These are phyloP conservation scores for Cutaneotrichosporon cavernicola DNA, from an alignment of 1,284 basidiomycete species.

Conservation along the genomic window DNA sequence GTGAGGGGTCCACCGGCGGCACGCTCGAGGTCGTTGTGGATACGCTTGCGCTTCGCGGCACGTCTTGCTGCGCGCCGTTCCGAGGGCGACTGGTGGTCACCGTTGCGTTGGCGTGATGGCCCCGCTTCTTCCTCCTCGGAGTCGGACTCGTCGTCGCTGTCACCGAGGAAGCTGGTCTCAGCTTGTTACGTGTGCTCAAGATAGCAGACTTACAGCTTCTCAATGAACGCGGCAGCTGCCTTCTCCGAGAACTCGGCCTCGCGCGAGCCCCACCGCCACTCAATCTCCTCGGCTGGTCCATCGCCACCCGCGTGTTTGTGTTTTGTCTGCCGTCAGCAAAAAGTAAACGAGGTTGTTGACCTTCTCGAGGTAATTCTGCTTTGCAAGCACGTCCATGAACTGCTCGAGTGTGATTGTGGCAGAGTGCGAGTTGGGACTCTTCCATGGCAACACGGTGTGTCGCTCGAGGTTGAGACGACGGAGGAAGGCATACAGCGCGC, in stretches of 20 bases:
- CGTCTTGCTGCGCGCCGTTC: constrained; percentile 16
- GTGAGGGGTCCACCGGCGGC: constrained; percentile 33
- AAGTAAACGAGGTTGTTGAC: constrained; percentile 13
- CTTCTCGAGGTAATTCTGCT: constrained; percentile 50
- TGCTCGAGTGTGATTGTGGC: constrained; percentile 41
- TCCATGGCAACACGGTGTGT: constrained; percentile 44
- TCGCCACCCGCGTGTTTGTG: constrained; percentile 3
- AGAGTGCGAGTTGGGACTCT: constrained; percentile 32
- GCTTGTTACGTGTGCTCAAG: neutral
- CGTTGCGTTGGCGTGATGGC: constrained; percentile 11
- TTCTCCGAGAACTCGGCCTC: constrained; percentile 50
- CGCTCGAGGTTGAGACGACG: constrained; percentile 41
- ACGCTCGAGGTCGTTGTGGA: constrained; percentile 39
- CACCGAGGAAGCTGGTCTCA: constrained; percentile 19
- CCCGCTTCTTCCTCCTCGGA: constrained; percentile 31
- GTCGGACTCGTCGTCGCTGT: constrained; percentile 18
- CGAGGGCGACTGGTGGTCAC: constrained; percentile 3
- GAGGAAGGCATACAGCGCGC: constrained; percentile 37
- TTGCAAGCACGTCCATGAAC: constrained; percentile 45
- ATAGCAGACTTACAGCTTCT: constrained; percentile 40
- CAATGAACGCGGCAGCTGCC: constrained; percentile 46
- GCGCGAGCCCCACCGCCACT: constrained; percentile 51
- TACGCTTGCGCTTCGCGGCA: constrained; percentile 30
- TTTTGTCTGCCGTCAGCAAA: constrained; percentile 11
- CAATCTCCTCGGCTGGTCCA: constrained; percentile 19